phyloP scores from a whole-genome alignment of 2,329 filamentous ascomycete species.

The Pseudomassariella vexata region DNA sequence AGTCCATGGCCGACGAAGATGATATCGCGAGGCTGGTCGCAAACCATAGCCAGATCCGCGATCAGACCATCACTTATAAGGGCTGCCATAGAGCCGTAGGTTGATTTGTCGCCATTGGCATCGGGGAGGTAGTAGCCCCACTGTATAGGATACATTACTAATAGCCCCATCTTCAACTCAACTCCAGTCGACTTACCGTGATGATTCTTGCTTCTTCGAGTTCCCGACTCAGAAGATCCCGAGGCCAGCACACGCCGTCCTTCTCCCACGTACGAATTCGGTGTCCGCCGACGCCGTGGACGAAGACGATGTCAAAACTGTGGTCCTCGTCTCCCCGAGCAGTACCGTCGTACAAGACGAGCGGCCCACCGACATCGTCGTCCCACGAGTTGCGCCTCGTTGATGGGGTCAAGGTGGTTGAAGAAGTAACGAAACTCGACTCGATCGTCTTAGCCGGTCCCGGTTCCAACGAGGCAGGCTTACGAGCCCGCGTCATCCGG shows the following conservation, averaged over 20 bases:
- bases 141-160: background rate
- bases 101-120: background rate
- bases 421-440: too few relatives aligned
- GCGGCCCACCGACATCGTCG: background rate
- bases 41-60: conserved; percentile 4
- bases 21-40: conserved; percentile 2
- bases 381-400: conserved; percentile 1
- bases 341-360: conserved; percentile 1
- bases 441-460: too few relatives aligned
- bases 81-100: background rate
- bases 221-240: conserved; percentile 6
- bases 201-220: conserved; percentile 6
- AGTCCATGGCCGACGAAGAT: conserved; percentile 9
- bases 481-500: background rate
- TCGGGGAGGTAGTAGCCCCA: conserved; percentile 3
- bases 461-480: background rate
- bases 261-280: conserved; percentile 7
- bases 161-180: too few relatives aligned
- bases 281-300: conserved; percentile 6
- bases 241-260: conserved; percentile 8
- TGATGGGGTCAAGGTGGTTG: background rate
- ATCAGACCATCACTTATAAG: conserved; percentile 2
- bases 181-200: too few relatives aligned
- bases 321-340: background rate
- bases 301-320: conserved; percentile 8